A percentile compares a stretch with the other conserved stretches of the same genome.
These are phyloP conservation scores for Ganoderma lucidum DNA, from an alignment of 1,284 basidiomycete species.

Conservation along the genomic window DNA sequence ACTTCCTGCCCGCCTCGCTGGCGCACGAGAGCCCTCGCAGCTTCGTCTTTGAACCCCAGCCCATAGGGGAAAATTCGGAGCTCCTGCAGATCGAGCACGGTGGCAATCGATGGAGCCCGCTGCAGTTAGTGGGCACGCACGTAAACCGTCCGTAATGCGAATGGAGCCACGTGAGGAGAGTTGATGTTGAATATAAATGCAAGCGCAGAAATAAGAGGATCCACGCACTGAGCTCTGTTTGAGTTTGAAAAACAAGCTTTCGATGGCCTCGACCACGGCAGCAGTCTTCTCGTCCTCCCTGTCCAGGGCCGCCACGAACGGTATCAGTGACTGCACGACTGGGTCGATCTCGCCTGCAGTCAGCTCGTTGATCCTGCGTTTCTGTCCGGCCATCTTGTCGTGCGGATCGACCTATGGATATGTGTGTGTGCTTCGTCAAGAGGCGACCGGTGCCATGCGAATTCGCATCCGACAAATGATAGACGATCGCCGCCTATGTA, in stretches of 20 bases:
- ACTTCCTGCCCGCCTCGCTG: conserved; percentile 18
- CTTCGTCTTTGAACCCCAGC: conserved; percentile 22
- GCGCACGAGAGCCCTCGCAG: conserved; percentile 8
- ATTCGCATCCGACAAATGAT: conserved; percentile 4
- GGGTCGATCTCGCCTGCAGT: conserved; percentile 19
- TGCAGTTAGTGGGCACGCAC: neutral
- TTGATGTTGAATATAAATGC: neutral
- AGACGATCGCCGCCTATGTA: conserved; percentile 15
- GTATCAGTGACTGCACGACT: conserved; percentile 16
- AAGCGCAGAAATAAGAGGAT: neutral
- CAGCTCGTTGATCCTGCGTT: conserved; percentile 18
- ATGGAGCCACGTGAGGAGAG: neutral
- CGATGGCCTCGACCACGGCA: conserved; percentile 19
- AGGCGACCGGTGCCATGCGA: too few relatives aligned
- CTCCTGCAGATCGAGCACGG: conserved; percentile 20
- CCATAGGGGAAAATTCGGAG: conserved; percentile 23
- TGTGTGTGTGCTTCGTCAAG: neutral
- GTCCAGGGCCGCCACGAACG: conserved; percentile 19
- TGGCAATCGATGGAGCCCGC: conserved; percentile 21
- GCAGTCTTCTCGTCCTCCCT: conserved; percentile 21
- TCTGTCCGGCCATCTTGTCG: conserved; percentile 2
- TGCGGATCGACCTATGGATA: neutral
- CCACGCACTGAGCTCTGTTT: conserved; percentile 19
- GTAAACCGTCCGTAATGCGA: conserved; percentile 1
- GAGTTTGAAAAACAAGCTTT: conserved; percentile 17